phyloP scores from a whole-genome alignment of 2,329 filamentous ascomycete genomes.

The Coniochaeta hoffmannii region DNA sequence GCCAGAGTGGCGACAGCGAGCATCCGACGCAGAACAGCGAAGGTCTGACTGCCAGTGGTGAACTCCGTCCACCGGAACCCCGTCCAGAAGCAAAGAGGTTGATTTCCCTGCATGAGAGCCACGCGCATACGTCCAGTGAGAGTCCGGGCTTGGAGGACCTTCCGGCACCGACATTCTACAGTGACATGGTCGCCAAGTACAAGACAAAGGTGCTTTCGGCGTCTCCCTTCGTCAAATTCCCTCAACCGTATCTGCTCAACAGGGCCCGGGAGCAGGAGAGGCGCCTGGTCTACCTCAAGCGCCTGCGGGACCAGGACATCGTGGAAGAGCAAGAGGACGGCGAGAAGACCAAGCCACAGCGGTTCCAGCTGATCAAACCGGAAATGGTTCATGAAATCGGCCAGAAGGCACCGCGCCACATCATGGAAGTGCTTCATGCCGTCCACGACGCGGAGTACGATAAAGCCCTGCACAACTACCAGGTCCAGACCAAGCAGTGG shows the following conservation, averaged over 20 bases:
- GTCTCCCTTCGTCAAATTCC: constrained; percentile 93
- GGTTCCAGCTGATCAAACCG: constrained; percentile 85
- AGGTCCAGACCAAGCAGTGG: constrained; percentile 93
- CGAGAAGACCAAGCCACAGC: constrained; percentile 58
- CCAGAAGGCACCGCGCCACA: constrained; percentile 72
- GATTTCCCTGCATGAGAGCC: constrained; percentile 29
- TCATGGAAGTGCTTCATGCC: constrained; percentile 88
- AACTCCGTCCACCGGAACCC: constrained; percentile 9
- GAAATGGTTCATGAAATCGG: constrained; percentile 89
- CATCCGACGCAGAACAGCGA: constrained; percentile 15
- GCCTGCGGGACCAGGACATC: constrained; percentile 69
- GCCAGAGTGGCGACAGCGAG: constrained; percentile 14
- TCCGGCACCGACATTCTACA: constrained; percentile 86
- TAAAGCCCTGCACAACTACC: constrained; percentile 86
- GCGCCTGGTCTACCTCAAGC: constrained; percentile 72
- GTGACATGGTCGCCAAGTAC: constrained; percentile 89
- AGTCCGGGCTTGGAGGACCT: constrained; percentile 66
- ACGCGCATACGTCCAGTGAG: constrained; percentile 36
- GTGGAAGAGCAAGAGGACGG: constrained; percentile 47
- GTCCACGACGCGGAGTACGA: constrained; percentile 97
- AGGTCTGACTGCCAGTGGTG: constrained; percentile 6
- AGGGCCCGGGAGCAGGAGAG: constrained; percentile 87
- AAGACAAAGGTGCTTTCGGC: constrained; percentile 89
- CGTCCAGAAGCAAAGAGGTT: constrained; percentile 17
- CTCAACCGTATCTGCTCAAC: constrained; percentile 87